Base-by-base conservation (phyloP, 805 yeast species). In the Novakomyces olei region DNA sequence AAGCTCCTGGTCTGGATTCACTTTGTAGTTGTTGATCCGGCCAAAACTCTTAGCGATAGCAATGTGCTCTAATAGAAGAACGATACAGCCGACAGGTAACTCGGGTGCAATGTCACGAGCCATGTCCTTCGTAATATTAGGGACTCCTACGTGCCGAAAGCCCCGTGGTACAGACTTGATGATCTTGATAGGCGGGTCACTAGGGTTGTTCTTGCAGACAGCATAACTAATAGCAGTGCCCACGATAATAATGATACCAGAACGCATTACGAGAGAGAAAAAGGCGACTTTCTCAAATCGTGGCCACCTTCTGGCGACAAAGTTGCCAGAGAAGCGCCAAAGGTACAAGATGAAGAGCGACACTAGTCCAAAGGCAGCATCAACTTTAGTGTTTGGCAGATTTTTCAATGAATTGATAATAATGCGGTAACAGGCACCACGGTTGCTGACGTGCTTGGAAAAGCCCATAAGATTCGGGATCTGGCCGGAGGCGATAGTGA, bases 21-120 rank as follows among this genome's bases (percentile, higher is more conserved):
- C 73, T 45, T 78, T 79, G 55, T 83, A 83, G 50, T 79, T 92
- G 49, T 83, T 81, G 42, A 81, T 58, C 54, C 95, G 67, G 35
- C 94, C 95, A 48, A 83, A 83, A 1, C 94, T 79, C 53, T 81
- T 83, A 33, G 95, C 63, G 44, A 83, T 83, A 33, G 95, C 81
- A 48, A 83, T 83, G 51, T 83, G 95, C 53, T 83, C 95, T 43
- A 83, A 61, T 41, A 83, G 64, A 44, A 83, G 61, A 38, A 83
- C 71, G 43, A 83, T 74, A 15, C 72, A 65, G 10, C 93, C 74
- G 30, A 83, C 85, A 5, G 95, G 95, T 32, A 83, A 55, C 45
- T 81, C 85, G 3, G 72, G 54, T 9, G 77, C 88, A 50, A 83
- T 53, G 23, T 63, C 66, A 5, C 55, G 44, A 26, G 70, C 55